Base-by-base conservation (phyloP, 2,329 filamentous ascomycete genomes). In the Colletotrichum godetiae region DNA sequence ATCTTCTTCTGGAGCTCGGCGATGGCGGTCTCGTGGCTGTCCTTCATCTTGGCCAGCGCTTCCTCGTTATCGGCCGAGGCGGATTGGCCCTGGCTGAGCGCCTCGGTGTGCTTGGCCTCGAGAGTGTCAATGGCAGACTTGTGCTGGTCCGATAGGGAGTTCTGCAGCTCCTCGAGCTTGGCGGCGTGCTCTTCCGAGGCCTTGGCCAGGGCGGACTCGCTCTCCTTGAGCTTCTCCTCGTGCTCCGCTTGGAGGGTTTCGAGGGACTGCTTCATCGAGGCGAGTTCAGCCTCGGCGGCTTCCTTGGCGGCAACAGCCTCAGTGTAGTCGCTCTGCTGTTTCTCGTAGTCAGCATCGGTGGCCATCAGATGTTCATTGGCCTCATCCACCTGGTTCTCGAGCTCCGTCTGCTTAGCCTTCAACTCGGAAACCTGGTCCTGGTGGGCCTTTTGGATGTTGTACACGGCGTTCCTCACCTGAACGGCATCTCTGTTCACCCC, bases 1-100 rank as follows among this genome's bases (percentile, higher is more conserved):
- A 92, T 84, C 80, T 89, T 87, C 77, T 84, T 86, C 79, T 91
- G 87, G 58, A 92, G 81, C 24, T 86, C 86, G 29, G 83, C 83
- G 35, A 86, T 77, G 4, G 83, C 80, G 12, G 83, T 77, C 67
- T 90, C 87, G 74, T 92, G 88, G 60, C 81, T 81, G 4, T 84
- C 76, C 77, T 87, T 88, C 59, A 91, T 81, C 11, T 89, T 87
- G 11, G 84, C 80, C 33, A 91, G 78, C 24, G 85, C 83, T 68
- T 86, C 82, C 72, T 89, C 86, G 35, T 89, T 86, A 2, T 85
- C 85, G 13, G 83, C 82, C 10, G 83, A 81, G 61, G 86, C 82
- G 0, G 84, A 77, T 76, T 85, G 83, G 68, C 83, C 86, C 76
- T 87, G 84, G 7, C 84, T 84, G 33, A 91, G 80, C 74, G 88